Evolutionary conservation across 192 early-diverging fungal genomes (phyloP).

Genomic region (Borealophlyctis nickersoniae): DNA sequence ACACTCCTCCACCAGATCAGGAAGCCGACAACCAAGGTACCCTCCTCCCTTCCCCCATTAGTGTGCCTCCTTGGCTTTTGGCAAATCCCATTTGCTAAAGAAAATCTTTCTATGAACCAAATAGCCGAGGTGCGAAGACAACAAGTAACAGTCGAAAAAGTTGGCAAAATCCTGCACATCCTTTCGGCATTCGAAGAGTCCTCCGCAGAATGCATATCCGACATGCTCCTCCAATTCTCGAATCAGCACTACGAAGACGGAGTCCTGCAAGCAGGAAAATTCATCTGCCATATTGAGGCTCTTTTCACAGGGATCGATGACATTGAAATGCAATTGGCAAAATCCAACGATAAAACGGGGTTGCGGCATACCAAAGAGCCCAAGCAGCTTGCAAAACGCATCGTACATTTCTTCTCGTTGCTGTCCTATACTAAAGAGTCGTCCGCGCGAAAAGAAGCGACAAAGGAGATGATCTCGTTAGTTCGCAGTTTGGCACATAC

Average conservation of each 20-base stretch:
- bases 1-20: neutral
- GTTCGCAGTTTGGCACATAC: constrained; percentile 90
- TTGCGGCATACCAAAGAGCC: constrained; percentile 71
- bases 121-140: constrained; percentile 54
- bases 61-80: neutral
- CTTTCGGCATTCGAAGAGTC: constrained; percentile 96
- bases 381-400: constrained; percentile 92
- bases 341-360: constrained; percentile 60
- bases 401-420: constrained; percentile 91
- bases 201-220: constrained; percentile 89
- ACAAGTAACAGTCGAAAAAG: constrained; percentile 79
- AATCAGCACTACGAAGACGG: constrained; percentile 79
- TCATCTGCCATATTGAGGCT: constrained; percentile 90
- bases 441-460: constrained; percentile 49
- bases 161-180: constrained; percentile 84
- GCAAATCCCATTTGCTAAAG: neutral
- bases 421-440: constrained; percentile 65
- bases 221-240: constrained; percentile 89
- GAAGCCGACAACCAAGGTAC: constrained; percentile 17
- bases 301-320: constrained; percentile 87
- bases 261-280: constrained; percentile 75
- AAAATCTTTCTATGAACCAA: constrained; percentile 5
- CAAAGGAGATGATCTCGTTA: constrained; percentile 82
- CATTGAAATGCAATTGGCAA: constrained; percentile 70
- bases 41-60: too few species aligned